Evolutionary conservation across 2,329 filamentous ascomycete genomes (phyloP).

Genomic region (Leptographium galeiforme): DNA sequence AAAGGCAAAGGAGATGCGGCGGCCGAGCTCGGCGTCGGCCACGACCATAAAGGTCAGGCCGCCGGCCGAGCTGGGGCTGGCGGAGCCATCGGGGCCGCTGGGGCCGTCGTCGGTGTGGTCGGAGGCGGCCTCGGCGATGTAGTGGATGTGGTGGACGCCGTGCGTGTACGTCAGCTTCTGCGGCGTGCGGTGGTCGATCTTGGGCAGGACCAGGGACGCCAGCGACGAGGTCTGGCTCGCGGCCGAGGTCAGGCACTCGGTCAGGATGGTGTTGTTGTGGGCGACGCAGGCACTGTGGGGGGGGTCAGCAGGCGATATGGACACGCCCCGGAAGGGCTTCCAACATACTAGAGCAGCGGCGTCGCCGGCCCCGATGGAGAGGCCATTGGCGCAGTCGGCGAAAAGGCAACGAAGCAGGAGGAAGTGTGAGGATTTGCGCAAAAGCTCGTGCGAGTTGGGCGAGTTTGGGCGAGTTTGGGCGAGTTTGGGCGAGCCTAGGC

Average conservation of each 20-base stretch:
- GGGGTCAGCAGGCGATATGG: not conserved
- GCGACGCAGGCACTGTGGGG: constrained; percentile 76
- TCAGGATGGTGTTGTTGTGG: constrained; percentile 80
- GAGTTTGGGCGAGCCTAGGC: too few species aligned
- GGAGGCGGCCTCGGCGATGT: constrained; percentile 73
- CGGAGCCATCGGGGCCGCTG: constrained; percentile 22
- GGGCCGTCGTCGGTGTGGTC: constrained; percentile 47
- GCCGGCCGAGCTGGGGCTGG: constrained; percentile 44
- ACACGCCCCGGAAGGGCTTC: not conserved
- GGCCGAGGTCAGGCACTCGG: constrained; percentile 81
- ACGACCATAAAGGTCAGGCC: constrained; percentile 88
- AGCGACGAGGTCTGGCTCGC: constrained; percentile 74
- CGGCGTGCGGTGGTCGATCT: constrained; percentile 67
- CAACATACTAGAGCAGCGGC: constrained; percentile 4
- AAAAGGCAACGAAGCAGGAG: too few species aligned
- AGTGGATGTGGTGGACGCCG: constrained; percentile 86
- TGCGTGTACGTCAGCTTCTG: constrained; percentile 94
- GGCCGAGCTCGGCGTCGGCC: constrained; percentile 65
- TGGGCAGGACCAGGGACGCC: constrained; percentile 86
- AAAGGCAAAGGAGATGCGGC: constrained; percentile 85
- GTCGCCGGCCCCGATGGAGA: constrained; percentile 2
- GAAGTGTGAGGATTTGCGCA: too few species aligned
- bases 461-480: too few species aligned
- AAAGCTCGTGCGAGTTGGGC: too few species aligned
- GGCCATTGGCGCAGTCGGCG: not conserved